These are phyloP conservation scores for Vararia minispora DNA, from an alignment of 768 basidiomycete species.

Conservation along the genomic window DNA sequence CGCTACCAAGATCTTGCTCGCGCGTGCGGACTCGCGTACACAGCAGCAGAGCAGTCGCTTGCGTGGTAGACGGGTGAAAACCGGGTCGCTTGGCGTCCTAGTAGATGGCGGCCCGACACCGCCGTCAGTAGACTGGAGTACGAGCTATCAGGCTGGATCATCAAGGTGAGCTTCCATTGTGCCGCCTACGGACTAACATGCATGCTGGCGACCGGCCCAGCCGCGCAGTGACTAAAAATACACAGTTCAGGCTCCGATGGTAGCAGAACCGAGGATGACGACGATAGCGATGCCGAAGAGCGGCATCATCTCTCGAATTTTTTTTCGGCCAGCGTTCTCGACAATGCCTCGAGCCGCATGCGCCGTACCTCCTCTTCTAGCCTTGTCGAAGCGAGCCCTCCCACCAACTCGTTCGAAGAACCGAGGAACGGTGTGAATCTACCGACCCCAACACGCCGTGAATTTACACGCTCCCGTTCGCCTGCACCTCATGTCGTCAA, in stretches of 20 bases:
- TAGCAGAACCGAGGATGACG: conserved; percentile 44
- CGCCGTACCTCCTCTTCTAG: conserved; percentile 21
- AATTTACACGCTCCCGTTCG: conserved; percentile 68
- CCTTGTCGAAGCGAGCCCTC: conserved; percentile 29
- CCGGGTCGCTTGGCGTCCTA: conserved; percentile 16
- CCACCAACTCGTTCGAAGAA: conserved; percentile 20
- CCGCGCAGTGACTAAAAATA: not conserved
- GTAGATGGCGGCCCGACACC: conserved; percentile 15
- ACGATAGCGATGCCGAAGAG: conserved; percentile 48
- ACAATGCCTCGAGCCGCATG: conserved; percentile 13
- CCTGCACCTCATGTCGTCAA: conserved; percentile 33
- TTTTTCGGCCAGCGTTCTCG: no score
- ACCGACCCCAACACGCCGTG: no score
- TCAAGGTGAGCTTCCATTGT: conserved; percentile 44
- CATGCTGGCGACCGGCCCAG: not conserved
- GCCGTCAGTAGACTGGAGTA: conserved; percentile 58
- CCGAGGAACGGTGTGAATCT: no score
- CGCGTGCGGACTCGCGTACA: conserved; percentile 36
- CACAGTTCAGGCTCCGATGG: conserved; percentile 36
- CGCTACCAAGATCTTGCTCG: conserved; percentile 37
- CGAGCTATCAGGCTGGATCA: conserved; percentile 80
- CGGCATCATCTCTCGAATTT: conserved; percentile 19
- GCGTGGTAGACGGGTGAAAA: conserved; percentile 23
- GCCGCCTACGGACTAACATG: not conserved
- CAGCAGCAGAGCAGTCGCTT: conserved; percentile 26